Evolutionary conservation across 2,329 filamentous ascomycete genomes (phyloP), one percentile per base, ranked within the genome.

Genomic region (Didymella pinodella): DNA sequence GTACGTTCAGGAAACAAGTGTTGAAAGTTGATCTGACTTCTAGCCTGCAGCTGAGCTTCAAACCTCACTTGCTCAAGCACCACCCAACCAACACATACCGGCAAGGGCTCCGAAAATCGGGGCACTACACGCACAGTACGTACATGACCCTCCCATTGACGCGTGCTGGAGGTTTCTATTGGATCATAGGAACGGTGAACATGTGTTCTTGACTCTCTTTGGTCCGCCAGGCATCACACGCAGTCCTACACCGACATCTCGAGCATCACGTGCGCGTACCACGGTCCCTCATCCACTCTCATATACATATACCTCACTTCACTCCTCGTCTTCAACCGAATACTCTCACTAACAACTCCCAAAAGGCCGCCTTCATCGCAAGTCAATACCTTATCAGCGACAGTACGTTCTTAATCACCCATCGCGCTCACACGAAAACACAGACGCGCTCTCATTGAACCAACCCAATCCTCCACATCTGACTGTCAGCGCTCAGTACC

Each of bases 161-260:
- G 29, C 40, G 6, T 36, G 12, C 48, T 47, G 20, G 28, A 57
- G 36, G 41, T 41, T 41, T 10, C 26, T 29, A 31, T 47, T 40
- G 44, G 26, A 43, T 22, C 20, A 10, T 4, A 2, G 18, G 34
- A 38, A 48, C 48, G 54, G 54, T 57, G 54, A 57, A 44, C 20
- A 18, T n/a, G 20, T 40, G 29, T 43, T 28, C 28, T 26, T n/a
- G n/a, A 38, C 25, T 36, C 7, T 47, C 32, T 32, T 47, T 26
- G 14, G 26, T 20, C 29, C 26, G 29, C 48, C 48, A 57, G 29
- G n/a, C 48, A 48, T 52, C 48, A 29, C 31, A 11, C 20, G 26
- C 31, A 29, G 34, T 7, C 34, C 18, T 47, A 57, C 54, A 57
- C 54, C 54, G 43, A 57, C 43, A 22, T 25, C 10, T 12, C 10